Conservation (phyloP, 2,329 filamentous ascomycete genomes). For the Ophiostoma sp. region DNA sequence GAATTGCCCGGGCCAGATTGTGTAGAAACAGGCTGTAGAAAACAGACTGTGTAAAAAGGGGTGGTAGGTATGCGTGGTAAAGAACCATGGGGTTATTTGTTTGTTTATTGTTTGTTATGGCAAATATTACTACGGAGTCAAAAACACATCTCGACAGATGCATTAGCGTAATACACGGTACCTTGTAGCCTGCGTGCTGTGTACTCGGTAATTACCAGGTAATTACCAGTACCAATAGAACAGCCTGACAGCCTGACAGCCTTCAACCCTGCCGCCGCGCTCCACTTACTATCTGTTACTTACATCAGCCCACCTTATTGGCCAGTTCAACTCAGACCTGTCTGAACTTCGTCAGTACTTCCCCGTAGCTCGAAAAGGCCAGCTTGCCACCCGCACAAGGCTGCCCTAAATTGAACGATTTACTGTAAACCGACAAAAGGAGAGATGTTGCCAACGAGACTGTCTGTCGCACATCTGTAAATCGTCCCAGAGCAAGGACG, state of each 20-base stretch:
- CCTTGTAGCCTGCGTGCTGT: no score
- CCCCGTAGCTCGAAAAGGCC: constrained; percentile 19
- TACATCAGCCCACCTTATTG: background rate
- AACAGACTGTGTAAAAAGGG: background rate
- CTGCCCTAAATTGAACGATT: background rate
- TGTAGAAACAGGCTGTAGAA: background rate
- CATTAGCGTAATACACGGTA: no score
- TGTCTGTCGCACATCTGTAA: background rate
- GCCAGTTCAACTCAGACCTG: background rate
- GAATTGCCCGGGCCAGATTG: background rate
- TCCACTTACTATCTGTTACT: background rate
- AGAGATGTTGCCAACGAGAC: background rate
- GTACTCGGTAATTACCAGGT: no score
- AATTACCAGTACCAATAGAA: no score
- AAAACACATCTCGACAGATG: no score
- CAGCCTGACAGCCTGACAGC: background rate
- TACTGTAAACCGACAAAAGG: background rate
- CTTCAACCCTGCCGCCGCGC: background rate
- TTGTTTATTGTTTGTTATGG: no score
- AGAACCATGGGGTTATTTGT: no score
- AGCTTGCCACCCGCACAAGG: constrained; percentile 15
- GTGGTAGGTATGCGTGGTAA: background rate
- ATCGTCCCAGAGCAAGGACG: background rate
- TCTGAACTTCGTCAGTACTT: background rate
- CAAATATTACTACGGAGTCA: no score